Evolutionary conservation across 306 rosid genomes (phyloP), one percentile per base, ranked within the genome.

Genomic region (Lathyrus sativus): DNA sequence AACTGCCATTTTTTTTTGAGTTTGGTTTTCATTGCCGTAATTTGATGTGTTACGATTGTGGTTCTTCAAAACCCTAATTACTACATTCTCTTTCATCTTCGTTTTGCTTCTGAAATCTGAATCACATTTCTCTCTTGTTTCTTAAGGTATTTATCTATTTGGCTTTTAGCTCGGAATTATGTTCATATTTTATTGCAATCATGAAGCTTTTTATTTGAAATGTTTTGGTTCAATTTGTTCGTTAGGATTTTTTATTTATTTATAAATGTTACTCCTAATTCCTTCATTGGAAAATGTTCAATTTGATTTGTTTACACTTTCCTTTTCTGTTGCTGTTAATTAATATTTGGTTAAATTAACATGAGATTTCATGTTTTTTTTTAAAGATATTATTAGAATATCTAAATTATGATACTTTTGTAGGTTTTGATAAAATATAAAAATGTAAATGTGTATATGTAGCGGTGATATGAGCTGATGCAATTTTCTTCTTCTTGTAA

Each of bases 51-150:
- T 26, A 14, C 62, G 24, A 41, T 81, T 77, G 60, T 79, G 19
- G 73, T 79, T 69, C 39, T 68, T 76, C 41, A 57, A 60, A 85
- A 81, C 87, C 91, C 88, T 84, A 82, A 45, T 83, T 75, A 80
- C 11, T 35, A 13, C 14, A 11, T 13, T 11, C 22, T 17, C 6
- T 10, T 59, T 59, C 13, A n/a, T 8, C 12, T 37, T 38, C 19
- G 51, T 12, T 62, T 55, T 50, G 45, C n/a, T 41, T 57, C 62
- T 12, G 31, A 75, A 53, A 72, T 56, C 69, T 46, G 22, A 77
- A 46, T 75, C 66, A 28, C 39, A 67, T 62, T 62, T 54, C 19
- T 8, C 9, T 24, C 18, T n/a, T n/a, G 1, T 53, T 11, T 14
- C 2, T 54, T 45, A 15, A 68, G 13, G 28, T 10, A 17, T 73